These are phyloP conservation scores for Taxawa tesnikishii DNA, from an alignment of 2,329 filamentous ascomycete genomes.

Conservation along the genomic window DNA sequence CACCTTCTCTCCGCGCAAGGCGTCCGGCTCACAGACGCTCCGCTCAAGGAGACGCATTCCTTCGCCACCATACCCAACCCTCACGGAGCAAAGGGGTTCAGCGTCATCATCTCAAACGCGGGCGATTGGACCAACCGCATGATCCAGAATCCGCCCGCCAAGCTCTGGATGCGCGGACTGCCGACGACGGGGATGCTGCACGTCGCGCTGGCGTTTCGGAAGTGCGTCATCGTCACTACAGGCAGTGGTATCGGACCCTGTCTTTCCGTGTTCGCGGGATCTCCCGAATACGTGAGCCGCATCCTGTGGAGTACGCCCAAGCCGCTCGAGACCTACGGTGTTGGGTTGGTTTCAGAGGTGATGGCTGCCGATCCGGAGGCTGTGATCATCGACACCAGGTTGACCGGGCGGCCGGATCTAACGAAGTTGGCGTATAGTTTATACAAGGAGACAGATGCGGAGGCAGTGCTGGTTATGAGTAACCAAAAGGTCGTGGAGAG, in stretches of 20 bases:
- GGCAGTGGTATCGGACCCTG: slow-evolving; percentile 63
- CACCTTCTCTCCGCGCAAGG: slow-evolving; percentile 1
- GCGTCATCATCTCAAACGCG: slow-evolving; percentile 56
- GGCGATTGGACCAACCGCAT: slow-evolving; percentile 60
- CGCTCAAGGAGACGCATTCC: slow-evolving; percentile 60
- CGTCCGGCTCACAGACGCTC: slow-evolving; percentile 48
- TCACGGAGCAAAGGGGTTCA: slow-evolving; percentile 42
- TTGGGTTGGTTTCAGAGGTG: slow-evolving; percentile 42
- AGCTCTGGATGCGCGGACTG: slow-evolving; percentile 56
- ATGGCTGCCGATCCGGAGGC: slow-evolving; percentile 46
- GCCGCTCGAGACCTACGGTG: slow-evolving; percentile 42
- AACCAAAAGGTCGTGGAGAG: slow-evolving; percentile 56
- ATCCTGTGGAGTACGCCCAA: slow-evolving; percentile 57
- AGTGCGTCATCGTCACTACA: slow-evolving; percentile 54
- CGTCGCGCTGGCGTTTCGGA: slow-evolving; percentile 52
- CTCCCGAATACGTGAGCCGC: slow-evolving; percentile 35
- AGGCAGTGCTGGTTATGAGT: slow-evolving; percentile 62
- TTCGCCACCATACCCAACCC: slow-evolving; percentile 61
- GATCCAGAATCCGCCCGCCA: slow-evolving; percentile 47
- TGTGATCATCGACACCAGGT: slow-evolving; percentile 53
- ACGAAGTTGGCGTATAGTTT: slow-evolving; percentile 42
- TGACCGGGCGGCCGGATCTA: slow-evolving; percentile 48
- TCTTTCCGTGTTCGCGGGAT: slow-evolving; percentile 45
- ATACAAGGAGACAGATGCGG: slow-evolving; percentile 33
- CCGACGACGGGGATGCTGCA: slow-evolving; percentile 57